Evolutionary conservation across 768 basidiomycete species (phyloP), one percentile per base, ranked within the genome.

Genomic region (Baorangia bicolor): DNA sequence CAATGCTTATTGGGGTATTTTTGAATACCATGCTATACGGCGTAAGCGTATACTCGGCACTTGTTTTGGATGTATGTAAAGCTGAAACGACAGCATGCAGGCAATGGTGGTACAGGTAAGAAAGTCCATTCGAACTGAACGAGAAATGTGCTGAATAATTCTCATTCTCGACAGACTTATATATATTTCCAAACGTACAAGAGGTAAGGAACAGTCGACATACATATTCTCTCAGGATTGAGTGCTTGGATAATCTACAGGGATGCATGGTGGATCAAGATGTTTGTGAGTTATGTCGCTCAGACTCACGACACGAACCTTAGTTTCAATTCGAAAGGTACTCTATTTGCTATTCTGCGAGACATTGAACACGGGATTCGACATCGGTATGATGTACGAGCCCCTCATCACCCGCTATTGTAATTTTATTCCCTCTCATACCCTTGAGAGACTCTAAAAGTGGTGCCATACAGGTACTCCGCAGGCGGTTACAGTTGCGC

Each of bases 391-490:
- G 58, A 57, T 82, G 16, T 84, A 82, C 53, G 66, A 76, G 12
- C 74, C 80, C 6, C 70, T 83, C 30, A 75, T 83, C 34, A 64
- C 66, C 11, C 69, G 76, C 54, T 83, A 80, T 39, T 78, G 82
- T 80, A 55, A n/a, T n/a, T 38, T 12, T n/a, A 3, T 5, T 12
- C 20, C 14, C 27, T 34, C 23, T 45, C 12, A 2, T 0, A 2
- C n/a, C n/a, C n/a, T 16, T 4, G 11, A 16, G 8, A 11, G 14
- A 20, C 23, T 49, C 28, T 46, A 60, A 65, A 16, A 63, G 64
- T 4, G 58, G 66, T n/a, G 30, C 71, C 66, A 67, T 60, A 66
- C 69, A 56, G 67, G 66, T 64, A 38, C 20, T 35, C 37, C 33
- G 34, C 4, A 28, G 10, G 47, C 45, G 12, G 27, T 35, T 28